Base-by-base conservation (phyloP, 1,284 basidiomycete species). In the Hypsizygus ulmarius region DNA sequence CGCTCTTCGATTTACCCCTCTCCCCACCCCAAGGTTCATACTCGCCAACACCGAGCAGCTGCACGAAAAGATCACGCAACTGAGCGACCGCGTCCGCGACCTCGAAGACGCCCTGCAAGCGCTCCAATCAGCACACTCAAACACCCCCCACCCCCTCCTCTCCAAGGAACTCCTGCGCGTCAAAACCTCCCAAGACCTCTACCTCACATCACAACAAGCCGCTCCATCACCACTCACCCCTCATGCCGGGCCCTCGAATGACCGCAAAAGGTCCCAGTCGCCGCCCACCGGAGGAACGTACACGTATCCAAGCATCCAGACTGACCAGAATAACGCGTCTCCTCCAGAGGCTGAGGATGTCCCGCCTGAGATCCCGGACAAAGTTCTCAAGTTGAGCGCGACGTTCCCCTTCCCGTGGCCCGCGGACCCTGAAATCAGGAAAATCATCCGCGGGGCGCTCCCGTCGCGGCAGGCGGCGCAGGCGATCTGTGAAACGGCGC, bases 381-480 rank as follows among this genome's bases (percentile, higher is more conserved):
- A 84, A 54, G 75, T 85, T 45, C 67, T 81, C 18, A 73, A 77
- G 53, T 71, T 85, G 40, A 81, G 79, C 58, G 69, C 75, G 34
- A 75, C 78, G 0, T 86, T 85, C 56, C 82, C 82, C 2, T 80
- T 82, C 43, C 79, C 81, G 0, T 82, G 79, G 77, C 65, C 71
- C 39, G 67, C 78, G 43, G 69, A 83, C 64, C 66, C 79, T 54
- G 73, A 73, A 46, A 77, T 81, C 55, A 74, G 82, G 35, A 72
- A 78, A 53, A 73, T 74, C 29, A 84, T 86, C 53, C 70, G 80
- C 37, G 74, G 74, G 55, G 70, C 80, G 57, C 70, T 86, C 18
- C 83, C 83, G 27, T 66, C 75, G 9, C 72, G 72, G 47, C 64
- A 70, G 42, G 79, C 82, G 52, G 82, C 82, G 0, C 68, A 73